A percentile compares a stretch with the other conserved stretches of the same genome.
Conservation (phyloP, 1,284 basidiomycete genomes). For the Somion occarium region DNA sequence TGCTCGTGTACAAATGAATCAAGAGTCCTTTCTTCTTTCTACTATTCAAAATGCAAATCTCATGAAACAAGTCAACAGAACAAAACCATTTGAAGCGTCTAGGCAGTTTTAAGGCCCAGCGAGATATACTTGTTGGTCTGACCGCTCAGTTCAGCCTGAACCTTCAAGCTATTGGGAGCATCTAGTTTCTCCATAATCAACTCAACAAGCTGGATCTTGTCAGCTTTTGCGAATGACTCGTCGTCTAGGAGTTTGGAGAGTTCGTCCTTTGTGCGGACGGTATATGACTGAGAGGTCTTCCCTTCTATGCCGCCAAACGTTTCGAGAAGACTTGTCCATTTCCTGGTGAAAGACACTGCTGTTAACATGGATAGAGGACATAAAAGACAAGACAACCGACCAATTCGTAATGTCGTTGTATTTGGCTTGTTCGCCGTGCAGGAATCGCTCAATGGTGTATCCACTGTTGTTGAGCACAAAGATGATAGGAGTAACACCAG, state of each 20-base stretch:
- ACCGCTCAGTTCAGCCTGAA: conserved; percentile 46
- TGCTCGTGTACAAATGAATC: not conserved
- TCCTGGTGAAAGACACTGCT: conserved; percentile 22
- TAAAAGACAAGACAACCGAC: conserved; percentile 22
- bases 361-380: not conserved
- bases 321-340: conserved; percentile 58
- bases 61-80: not conserved
- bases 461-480: conserved; percentile 90
- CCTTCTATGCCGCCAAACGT: conserved; percentile 54
- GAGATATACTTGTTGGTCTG: conserved; percentile 40
- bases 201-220: conserved; percentile 75
- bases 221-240: conserved; percentile 49
- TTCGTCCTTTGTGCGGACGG: conserved; percentile 59
- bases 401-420: conserved; percentile 75
- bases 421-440: conserved; percentile 62
- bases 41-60: not conserved
- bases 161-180: conserved; percentile 61
- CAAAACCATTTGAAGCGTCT: no score
- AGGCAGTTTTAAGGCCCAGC: not conserved
- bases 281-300: conserved; percentile 59
- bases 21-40: not conserved
- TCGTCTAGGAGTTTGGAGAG: conserved; percentile 60
- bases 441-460: conserved; percentile 82
- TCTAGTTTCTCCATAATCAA: conserved; percentile 72
- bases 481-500: conserved; percentile 69